These are phyloP conservation scores for Pestalotiopsis sp. DNA, from an alignment of 2,329 filamentous ascomycete species.

Conservation along the genomic window DNA sequence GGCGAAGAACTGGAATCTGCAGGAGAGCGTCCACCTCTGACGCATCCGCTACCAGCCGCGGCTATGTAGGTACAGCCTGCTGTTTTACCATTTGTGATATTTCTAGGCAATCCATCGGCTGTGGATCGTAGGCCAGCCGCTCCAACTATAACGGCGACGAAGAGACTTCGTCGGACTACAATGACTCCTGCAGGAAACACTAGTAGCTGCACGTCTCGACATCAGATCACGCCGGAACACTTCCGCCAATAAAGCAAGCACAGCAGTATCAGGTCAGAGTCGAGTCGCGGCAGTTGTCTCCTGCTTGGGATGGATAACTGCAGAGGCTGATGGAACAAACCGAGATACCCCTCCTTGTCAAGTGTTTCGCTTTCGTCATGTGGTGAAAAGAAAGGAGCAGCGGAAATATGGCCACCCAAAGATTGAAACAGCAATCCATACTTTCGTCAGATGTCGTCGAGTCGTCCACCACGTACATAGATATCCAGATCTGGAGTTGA, in stretches of 20 bases:
- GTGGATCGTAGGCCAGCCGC: background rate
- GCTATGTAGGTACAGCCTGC: no score
- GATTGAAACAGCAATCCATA: background rate
- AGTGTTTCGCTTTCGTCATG: background rate
- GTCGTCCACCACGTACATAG: background rate
- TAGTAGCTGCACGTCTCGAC: background rate
- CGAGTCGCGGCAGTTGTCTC: background rate
- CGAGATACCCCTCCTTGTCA: background rate
- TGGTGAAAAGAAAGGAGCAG: background rate
- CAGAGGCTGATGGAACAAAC: background rate
- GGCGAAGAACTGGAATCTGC: no score
- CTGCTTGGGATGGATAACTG: background rate
- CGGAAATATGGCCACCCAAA: background rate
- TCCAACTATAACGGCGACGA: background rate
- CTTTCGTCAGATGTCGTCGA: background rate
- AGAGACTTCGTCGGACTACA: background rate
- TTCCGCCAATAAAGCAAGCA: background rate
- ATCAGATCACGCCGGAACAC: background rate
- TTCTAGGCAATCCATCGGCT: background rate
- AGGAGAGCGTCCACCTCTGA: no score
- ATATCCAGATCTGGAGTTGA: background rate
- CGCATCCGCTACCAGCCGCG: no score
- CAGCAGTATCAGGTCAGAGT: background rate
- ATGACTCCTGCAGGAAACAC: background rate
- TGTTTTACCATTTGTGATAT: background rate